Evolutionary conservation across 352 stramenopile genomes (phyloP), one percentile per base, ranked within the genome.

Genomic region (Saprolegnia diclina): DNA sequence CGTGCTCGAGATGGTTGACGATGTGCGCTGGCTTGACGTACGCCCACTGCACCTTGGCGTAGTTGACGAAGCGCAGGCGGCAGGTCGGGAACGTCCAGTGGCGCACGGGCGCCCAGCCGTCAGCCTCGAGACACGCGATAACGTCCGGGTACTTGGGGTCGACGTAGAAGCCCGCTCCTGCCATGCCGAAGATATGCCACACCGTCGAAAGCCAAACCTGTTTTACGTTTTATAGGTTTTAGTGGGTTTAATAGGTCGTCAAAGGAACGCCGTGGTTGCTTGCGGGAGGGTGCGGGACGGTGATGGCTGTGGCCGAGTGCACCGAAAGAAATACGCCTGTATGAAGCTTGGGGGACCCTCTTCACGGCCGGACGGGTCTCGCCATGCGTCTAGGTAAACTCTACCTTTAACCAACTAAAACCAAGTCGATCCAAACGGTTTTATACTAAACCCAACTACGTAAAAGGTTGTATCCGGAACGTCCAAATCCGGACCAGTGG

Each of bases 21-120:
- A 79, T 72, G 71, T 89, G 82, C 13, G 64, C 13, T 10, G 69
- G 37, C 11, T 62, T 67, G 66, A 89, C 77, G 37, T 75, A 72
- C 5, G 40, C 9, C 84, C 84, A 92, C 69, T 71, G 54, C 65
- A 92, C 77, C 64, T 78, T 81, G 32, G 70, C 56, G 79, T 92
- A 92, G 75, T 91, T 91, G 64, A 76, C 77, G 79, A 80, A 91
- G 55, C 84, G 83, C 19, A 92, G 75, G 21, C 77, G 72, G 46
- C 78, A 84, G 57, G 76, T 79, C 0, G 84, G 84, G 66, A 87
- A 89, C 37, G 76, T 71, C 5, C 79, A 65, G 66, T 89, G 81
- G 35, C 78, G 73, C 35, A 86, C 81, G n/a, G 80, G 78, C 16
- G 42, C 72, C 82, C 83, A 89, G 21, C 75, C 77, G 35, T 73